phyloP scores from a whole-genome alignment of 1,284 basidiomycete species.

The Blastosporella zonata region DNA sequence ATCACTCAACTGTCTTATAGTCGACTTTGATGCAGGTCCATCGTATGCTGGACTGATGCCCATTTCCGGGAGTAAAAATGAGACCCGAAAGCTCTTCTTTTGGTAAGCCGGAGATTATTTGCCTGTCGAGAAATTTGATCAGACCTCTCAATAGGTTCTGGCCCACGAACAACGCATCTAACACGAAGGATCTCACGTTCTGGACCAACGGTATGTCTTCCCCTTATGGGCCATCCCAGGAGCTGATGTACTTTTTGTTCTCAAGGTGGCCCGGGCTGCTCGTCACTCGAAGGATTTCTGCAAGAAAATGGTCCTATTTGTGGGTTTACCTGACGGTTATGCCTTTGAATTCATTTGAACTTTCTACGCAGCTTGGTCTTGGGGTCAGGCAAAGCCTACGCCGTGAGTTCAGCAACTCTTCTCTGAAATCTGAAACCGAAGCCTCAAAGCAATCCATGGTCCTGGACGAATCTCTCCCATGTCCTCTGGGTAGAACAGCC shows the following conservation, averaged over 20 bases:
- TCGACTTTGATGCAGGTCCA: conserved; percentile 65
- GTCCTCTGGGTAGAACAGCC: conserved; percentile 79
- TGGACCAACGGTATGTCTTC: conserved; percentile 42
- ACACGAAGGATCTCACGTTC: conserved; percentile 49
- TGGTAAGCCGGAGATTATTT: conserved; percentile 46
- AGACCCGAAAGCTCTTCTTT: conserved; percentile 72
- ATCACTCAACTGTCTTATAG: conserved; percentile 14
- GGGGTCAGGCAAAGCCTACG: conserved; percentile 52
- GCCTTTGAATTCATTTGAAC: conserved; percentile 17
- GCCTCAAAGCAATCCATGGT: conserved; percentile 44
- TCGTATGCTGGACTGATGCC: conserved; percentile 69
- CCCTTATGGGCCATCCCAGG: not conserved
- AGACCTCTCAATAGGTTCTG: conserved; percentile 25
- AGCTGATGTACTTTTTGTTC: not conserved
- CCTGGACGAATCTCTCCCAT: conserved; percentile 72
- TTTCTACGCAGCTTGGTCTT: conserved; percentile 45
- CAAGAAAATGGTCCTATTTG: conserved; percentile 69
- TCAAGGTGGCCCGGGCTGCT: conserved; percentile 55
- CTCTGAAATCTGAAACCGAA: not conserved
- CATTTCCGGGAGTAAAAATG: conserved; percentile 53
- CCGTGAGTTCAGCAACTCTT: conserved; percentile 23
- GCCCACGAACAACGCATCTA: conserved; percentile 45
- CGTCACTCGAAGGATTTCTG: conserved; percentile 70
- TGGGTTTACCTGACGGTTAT: conserved; percentile 10
- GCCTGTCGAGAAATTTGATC: not conserved